Evolutionary conservation across 495 filamentous ascomycete species (phyloP).

Genomic region (Aspergillus olivimuriae): DNA sequence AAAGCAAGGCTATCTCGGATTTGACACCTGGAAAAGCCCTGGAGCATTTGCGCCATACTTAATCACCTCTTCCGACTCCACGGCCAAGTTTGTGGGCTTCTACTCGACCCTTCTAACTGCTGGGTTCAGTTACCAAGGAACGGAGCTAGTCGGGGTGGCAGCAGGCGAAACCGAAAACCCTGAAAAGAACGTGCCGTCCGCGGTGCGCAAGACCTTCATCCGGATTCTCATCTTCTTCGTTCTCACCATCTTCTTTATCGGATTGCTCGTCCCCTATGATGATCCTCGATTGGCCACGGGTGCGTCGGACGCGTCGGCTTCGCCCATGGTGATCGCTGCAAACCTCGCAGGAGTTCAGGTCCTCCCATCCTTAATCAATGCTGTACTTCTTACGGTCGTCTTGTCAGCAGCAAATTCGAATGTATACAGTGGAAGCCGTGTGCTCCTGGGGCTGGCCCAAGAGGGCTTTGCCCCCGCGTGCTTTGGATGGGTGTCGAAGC

Average conservation of each 20-base stretch:
- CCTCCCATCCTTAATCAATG: slow-evolving; percentile 69
- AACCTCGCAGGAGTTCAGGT: slow-evolving; percentile 52
- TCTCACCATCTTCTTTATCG: slow-evolving; percentile 62
- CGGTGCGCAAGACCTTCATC: slow-evolving; percentile 64
- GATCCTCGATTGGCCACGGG: slow-evolving; percentile 22
- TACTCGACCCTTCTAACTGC: slow-evolving; percentile 35
- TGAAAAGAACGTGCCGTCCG: slow-evolving; percentile 53
- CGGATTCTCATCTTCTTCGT: slow-evolving; percentile 67
- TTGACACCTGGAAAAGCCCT: slow-evolving; percentile 57
- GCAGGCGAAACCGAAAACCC: slow-evolving; percentile 67
- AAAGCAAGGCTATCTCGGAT: slow-evolving; percentile 47
- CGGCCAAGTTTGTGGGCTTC: slow-evolving; percentile 43
- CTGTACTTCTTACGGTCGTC: slow-evolving; percentile 59
- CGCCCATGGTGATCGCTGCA: slow-evolving; percentile 56
- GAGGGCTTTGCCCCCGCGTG: slow-evolving; percentile 49
- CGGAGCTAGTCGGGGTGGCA: slow-evolving; percentile 64
- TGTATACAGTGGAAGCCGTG: slow-evolving; percentile 63
- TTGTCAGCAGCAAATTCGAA: slow-evolving; percentile 67
- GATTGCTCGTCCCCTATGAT: slow-evolving; percentile 54
- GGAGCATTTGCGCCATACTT: slow-evolving; percentile 57
- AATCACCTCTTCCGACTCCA: slow-evolving; percentile 52
- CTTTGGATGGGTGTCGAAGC: slow-evolving; percentile 36
- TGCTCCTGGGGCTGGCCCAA: slow-evolving; percentile 52
- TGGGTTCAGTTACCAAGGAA: slow-evolving; percentile 44
- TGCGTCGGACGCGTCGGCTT: slow-evolving; percentile 50